Evolutionary conservation across 1,284 basidiomycete genomes (phyloP), one percentile per base, ranked within the genome.

Genomic region (Coniferiporia weirii): DNA sequence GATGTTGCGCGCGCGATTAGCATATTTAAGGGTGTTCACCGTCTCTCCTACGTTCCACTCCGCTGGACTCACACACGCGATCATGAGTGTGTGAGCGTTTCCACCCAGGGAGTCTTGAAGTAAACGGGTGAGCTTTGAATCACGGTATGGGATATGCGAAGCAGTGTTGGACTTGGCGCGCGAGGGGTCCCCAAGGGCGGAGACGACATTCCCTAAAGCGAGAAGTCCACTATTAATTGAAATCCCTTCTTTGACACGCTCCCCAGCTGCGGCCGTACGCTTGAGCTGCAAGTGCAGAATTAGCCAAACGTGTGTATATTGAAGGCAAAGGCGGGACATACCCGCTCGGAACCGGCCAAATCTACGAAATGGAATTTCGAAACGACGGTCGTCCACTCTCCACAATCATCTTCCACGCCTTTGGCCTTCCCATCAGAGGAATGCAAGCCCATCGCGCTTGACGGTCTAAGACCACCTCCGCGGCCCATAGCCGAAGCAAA

Each of bases 331-430:
- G 40, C 52, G 57, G 50, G 3, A 76, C 84, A 70, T 70, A 93
- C 89, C 66, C 97, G 79, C 76, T 99, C 96, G 36, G 93, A 96
- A 54, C 96, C 96, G 27, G 96, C 96, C 64, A 99, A 75, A 75
- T 99, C 96, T 52, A 99, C 97, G 70, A 98, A 98, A 74, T 99
- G 96, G 75, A 98, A 98, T 71, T 99, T 99, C 64, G 93, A 96
- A 46, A 90, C 87, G 54, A 96, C 83, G 0, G 93, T 93, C 10
- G 90, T 80, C 91, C 92, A 95, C 64, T 94, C 89, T 2, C 89
- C 87, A 8, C 74, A 67, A 15, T 88, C 87, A 19, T 87, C 84
- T 35, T 87, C 84, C n/a, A 66, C 66, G 54, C 75, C 70, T 36
- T 69, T 70, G 20, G 72, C 69, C 47, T 79, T 75, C 15, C 79